Evolutionary conservation across 345 rosid species (phyloP), one percentile per base, ranked within the genome.

Genomic region (Salix brachista): DNA sequence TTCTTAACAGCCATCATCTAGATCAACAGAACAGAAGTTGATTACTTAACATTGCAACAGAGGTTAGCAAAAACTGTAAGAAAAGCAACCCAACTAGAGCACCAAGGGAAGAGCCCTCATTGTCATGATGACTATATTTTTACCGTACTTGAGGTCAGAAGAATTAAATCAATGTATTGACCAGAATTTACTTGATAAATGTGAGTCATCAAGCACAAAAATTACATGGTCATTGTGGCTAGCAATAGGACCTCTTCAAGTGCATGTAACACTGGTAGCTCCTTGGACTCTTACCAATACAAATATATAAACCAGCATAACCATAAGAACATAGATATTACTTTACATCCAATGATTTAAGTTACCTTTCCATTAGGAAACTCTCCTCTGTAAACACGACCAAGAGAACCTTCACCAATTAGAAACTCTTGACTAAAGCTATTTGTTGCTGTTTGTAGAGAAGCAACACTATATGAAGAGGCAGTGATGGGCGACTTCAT

Each of bases 331-430:
- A 23, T 58, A 9, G 2, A 67, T 13, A 62, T 46, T 44, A 32
- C 12, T 10, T 25, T 69, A 19, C 37, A 41, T 74, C 58, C 62
- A 50, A 5, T 41, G 44, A 42, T 21, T 11, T 36, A 36, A 66
- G 62, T 76, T 86, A 94, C 99, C 97, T 91, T 96, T 81, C 97
- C 97, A 39, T 88, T 90, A 25, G 92, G 85, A 72, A 96, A 91
- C 71, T 92, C 98, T 74, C 93, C 99, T 80, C 74, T 89, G 86
- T 96, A 96, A 72, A 96, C 99, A 75, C 99, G 98, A 75, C 99
- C 99, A 16, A 94, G 82, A 73, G 98, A 96, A 69, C 99, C 99
- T 91, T 96, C 99, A 69, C 99, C 98, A 5, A 96, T 79, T 68
- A 96, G 84, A 84, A 79, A 85, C 80, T 96, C 99, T 86, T 94